Evolutionary conservation across 2,329 filamentous ascomycete species (phyloP).

Genomic region (Fusarium torulosum): DNA sequence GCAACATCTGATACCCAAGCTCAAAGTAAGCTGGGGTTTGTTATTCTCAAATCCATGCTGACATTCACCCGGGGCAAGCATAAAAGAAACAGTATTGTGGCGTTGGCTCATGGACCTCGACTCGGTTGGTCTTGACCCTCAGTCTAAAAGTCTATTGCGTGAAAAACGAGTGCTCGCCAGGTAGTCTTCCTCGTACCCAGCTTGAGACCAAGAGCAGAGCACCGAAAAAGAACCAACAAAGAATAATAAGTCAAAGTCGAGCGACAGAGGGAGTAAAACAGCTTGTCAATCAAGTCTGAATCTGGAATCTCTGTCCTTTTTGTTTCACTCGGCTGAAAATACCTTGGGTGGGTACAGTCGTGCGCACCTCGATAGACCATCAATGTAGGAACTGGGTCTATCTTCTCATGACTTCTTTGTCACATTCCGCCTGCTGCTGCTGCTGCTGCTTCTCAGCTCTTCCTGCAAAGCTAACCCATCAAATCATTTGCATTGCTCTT

Average conservation of each 20-base stretch:
- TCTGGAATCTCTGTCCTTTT: conserved; percentile 15
- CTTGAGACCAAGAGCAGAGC: conserved; percentile 27
- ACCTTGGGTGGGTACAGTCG: conserved; percentile 5
- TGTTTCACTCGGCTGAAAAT: conserved; percentile 31
- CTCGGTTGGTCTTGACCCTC: conserved; percentile 45
- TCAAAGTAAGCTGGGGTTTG: conserved; percentile 5
- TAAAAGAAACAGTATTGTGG: conserved; percentile 22
- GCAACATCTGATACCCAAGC: background rate
- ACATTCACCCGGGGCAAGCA: conserved; percentile 28
- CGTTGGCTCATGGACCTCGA: conserved; percentile 46
- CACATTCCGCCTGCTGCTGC: conserved; percentile 18
- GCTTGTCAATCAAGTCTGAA: conserved; percentile 41
- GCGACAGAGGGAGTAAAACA: conserved; percentile 22
- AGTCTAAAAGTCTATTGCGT: conserved; percentile 48
- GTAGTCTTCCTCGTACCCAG: conserved; percentile 30
- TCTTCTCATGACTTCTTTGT: conserved; percentile 11
- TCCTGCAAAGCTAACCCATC: conserved; percentile 16
- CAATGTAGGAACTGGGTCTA: background rate
- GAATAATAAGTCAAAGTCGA: conserved; percentile 30
- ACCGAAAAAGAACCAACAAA: conserved; percentile 28
- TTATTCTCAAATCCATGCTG: conserved; percentile 12
- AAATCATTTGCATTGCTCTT: conserved; percentile 23
- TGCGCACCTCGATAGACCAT: conserved; percentile 9
- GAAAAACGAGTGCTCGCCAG: conserved; percentile 17
- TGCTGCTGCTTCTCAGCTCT: conserved; percentile 30